Conservation (phyloP, 73 alveolate genomes). For the Blepharisma japonicum region DNA sequence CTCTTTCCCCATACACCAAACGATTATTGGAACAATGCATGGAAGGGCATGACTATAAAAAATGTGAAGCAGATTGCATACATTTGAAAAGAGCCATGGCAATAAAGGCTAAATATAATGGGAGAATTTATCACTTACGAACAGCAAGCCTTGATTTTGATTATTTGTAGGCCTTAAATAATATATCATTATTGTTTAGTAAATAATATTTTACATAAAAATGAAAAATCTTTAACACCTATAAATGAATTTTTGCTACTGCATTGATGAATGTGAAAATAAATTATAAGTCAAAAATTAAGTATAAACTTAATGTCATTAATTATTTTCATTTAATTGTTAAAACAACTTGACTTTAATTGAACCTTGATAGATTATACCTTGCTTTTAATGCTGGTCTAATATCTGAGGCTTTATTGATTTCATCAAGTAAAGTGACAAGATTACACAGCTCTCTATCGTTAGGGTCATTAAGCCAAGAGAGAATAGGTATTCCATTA, state of each 20-base stretch:
- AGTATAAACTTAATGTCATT: too few species aligned
- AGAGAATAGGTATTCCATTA: constrained; percentile 75
- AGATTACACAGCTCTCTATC: constrained; percentile 47
- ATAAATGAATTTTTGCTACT: too few species aligned
- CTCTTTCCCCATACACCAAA: too few species aligned
- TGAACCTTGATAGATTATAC: not conserved
- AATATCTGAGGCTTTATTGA: not conserved
- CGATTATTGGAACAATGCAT: not conserved
- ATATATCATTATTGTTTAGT: too few species aligned
- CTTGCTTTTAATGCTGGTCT: constrained; percentile 9
- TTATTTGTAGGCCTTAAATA: too few species aligned
- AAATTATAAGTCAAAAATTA: too few species aligned
- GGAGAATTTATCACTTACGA: not conserved
- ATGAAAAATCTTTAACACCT: too few species aligned
- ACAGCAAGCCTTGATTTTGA: too few species aligned
- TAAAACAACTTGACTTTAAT: too few species aligned
- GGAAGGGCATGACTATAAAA: constrained; percentile 24
- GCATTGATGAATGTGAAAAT: too few species aligned
- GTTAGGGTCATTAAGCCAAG: constrained; percentile 39
- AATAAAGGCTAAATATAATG: not conserved
- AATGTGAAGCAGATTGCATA: not conserved
- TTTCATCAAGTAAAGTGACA: constrained; percentile 29
- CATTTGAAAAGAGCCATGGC: constrained; percentile 15
- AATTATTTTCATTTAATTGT: too few species aligned
- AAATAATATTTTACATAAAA: too few species aligned